A percentile compares a stretch with the other conserved stretches of the same genome.
Conservation (phyloP, 2,329 filamentous ascomycete species). For the Phialemonium atrogriseum region DNA sequence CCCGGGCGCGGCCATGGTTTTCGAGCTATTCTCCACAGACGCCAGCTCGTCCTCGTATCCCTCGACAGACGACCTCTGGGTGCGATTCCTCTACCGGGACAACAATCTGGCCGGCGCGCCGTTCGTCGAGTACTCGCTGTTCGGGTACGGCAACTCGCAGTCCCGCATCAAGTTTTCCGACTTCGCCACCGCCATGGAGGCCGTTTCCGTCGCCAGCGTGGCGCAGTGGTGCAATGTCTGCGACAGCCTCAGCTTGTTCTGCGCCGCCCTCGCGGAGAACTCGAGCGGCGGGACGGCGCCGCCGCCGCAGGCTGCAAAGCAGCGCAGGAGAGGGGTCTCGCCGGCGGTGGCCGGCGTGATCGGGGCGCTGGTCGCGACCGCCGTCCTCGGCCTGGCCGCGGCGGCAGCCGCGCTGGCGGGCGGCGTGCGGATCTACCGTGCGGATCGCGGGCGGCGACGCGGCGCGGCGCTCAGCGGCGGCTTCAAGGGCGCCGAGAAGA, state of each 20-base stretch:
- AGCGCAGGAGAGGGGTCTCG: too few species aligned
- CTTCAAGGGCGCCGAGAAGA: constrained; percentile 38
- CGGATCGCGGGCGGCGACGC: constrained; percentile 4
- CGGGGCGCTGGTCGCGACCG: constrained; percentile 33
- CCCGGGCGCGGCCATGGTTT: constrained; percentile 67
- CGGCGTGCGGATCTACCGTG: constrained; percentile 19
- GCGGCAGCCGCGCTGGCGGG: constrained; percentile 10
- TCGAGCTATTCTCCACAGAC: constrained; percentile 52
- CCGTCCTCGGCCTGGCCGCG: constrained; percentile 18
- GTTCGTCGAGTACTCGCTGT: constrained; percentile 31
- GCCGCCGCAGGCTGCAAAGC: too few species aligned
- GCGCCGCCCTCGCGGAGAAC: constrained; percentile 14
- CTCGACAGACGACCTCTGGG: constrained; percentile 29
- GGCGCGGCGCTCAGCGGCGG: constrained; percentile 20
- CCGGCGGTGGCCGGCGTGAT: constrained; percentile 36
- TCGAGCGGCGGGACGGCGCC: constrained; percentile 1
- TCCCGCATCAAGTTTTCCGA: constrained; percentile 26
- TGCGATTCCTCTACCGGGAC: constrained; percentile 50
- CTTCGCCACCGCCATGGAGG: constrained; percentile 29
- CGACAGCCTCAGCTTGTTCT: constrained; percentile 27
- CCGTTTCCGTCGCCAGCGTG: constrained; percentile 23
- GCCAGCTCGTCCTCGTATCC: constrained; percentile 19
- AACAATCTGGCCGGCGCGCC: constrained; percentile 27
- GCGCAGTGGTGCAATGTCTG: constrained; percentile 38
- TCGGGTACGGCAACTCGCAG: constrained; percentile 24